These are phyloP conservation scores for Hordeum marinum DNA, from an alignment of 176 grass and related monocot genomes.

Conservation along the genomic window DNA sequence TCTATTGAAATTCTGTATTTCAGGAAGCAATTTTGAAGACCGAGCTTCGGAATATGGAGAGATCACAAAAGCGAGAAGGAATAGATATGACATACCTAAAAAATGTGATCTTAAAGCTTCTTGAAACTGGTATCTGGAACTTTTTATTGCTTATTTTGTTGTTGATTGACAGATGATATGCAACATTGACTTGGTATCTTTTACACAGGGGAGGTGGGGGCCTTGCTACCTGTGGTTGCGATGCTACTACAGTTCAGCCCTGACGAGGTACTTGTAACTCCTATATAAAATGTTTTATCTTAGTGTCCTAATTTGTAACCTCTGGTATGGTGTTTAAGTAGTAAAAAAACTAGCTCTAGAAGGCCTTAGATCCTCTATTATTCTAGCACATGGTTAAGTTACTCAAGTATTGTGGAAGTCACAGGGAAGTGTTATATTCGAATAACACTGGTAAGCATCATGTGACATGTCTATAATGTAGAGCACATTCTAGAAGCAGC, in stretches of 20 bases:
- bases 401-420: not conserved
- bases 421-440: not conserved
- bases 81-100: conserved; percentile 99
- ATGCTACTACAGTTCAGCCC: conserved; percentile 95
- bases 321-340: not conserved
- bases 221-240: conserved; percentile 83
- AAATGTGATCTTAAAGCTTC: conserved; percentile 94
- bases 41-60: conserved; percentile 92
- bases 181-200: conserved; percentile 20
- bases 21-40: conserved; percentile 89
- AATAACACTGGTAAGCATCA: not conserved
- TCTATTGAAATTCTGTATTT: conserved; percentile 22
- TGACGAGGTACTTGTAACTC: conserved; percentile 59
- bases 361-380: not conserved
- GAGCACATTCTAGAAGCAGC: not conserved
- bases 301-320: not conserved
- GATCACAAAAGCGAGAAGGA: conserved; percentile 97
- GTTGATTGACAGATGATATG: conserved; percentile 9
- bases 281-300: not conserved
- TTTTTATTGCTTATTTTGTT: conserved; percentile 14
- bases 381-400: not conserved
- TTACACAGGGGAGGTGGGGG: conserved; percentile 81
- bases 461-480: not conserved
- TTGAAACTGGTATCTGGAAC: conserved; percentile 79
- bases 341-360: not conserved